A percentile compares a stretch with the other conserved stretches of the same genome.
Evolutionary conservation across 2,329 filamentous ascomycete genomes (phyloP).

Genomic region (Hymenoscyphus occultus): DNA sequence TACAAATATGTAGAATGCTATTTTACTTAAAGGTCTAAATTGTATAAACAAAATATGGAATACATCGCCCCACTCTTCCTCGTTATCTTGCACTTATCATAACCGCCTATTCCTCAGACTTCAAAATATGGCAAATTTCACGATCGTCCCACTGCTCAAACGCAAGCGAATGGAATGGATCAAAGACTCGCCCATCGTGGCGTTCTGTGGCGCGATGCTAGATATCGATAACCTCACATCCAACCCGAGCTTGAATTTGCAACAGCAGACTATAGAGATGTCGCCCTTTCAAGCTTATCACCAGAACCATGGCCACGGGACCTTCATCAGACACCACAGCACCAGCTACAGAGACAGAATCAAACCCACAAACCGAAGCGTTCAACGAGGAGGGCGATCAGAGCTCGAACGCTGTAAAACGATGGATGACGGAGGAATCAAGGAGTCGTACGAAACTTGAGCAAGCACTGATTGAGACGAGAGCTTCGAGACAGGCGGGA

Average conservation of each 20-base stretch:
- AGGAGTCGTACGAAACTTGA: constrained; percentile 2
- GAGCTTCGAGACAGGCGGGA: background rate
- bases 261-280: background rate
- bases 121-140: no score
- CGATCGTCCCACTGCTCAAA: no score
- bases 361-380: background rate
- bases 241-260: no score
- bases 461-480: background rate
- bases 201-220: background rate
- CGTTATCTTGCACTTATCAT: no score
- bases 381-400: background rate
- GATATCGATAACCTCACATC: background rate
- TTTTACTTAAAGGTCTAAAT: no score
- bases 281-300: background rate
- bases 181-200: background rate
- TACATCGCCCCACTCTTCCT: no score
- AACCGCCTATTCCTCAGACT: no score
- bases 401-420: background rate
- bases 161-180: background rate
- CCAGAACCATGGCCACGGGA: background rate
- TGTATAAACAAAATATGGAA: no score
- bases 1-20: no score
- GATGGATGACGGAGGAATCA: background rate
- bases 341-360: background rate
- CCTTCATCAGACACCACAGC: background rate